Percentiles rank a stretch among this genome's conserved stretches.
phyloP scores from a whole-genome alignment of 1,284 basidiomycete species.

The Lignosus rhinocerotis region DNA sequence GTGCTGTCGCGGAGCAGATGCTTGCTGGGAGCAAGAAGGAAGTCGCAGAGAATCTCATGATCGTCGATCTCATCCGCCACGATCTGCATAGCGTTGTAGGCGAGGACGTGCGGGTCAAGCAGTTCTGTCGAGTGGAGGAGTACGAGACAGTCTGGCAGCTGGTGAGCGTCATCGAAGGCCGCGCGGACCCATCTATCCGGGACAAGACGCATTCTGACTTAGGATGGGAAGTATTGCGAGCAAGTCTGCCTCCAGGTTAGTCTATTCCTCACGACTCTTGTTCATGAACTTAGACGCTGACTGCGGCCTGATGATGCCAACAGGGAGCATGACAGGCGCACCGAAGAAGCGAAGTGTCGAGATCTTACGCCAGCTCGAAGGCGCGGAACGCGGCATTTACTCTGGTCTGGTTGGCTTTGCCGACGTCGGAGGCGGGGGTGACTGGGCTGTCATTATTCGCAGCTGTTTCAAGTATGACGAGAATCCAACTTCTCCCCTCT shows the following conservation, averaged over 20 bases:
- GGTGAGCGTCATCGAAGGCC: slow-evolving; percentile 90
- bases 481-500: slow-evolving; percentile 24
- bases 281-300: neutral
- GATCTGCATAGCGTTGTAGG: slow-evolving; percentile 83
- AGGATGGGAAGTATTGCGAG: slow-evolving; percentile 78
- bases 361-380: slow-evolving; percentile 84
- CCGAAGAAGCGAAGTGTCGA: slow-evolving; percentile 94
- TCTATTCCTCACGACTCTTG: slow-evolving; percentile 3
- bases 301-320: neutral
- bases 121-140: slow-evolving; percentile 89
- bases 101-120: slow-evolving; percentile 77
- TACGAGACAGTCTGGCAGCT: slow-evolving; percentile 97
- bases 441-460: slow-evolving; percentile 96
- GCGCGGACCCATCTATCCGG: slow-evolving; percentile 28
- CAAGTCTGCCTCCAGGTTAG: slow-evolving; percentile 86
- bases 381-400: slow-evolving; percentile 75
- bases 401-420: slow-evolving; percentile 96
- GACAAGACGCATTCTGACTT: slow-evolving; percentile 44
- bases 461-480: slow-evolving; percentile 82
- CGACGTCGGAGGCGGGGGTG: slow-evolving; percentile 85
- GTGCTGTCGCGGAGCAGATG: slow-evolving; percentile 60
- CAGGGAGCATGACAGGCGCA: slow-evolving; percentile 97
- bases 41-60: slow-evolving; percentile 98
- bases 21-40: slow-evolving; percentile 85
- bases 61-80: slow-evolving; percentile 94